Conservation (phyloP, 768 basidiomycete species). For the Boletus subparvulus region DNA sequence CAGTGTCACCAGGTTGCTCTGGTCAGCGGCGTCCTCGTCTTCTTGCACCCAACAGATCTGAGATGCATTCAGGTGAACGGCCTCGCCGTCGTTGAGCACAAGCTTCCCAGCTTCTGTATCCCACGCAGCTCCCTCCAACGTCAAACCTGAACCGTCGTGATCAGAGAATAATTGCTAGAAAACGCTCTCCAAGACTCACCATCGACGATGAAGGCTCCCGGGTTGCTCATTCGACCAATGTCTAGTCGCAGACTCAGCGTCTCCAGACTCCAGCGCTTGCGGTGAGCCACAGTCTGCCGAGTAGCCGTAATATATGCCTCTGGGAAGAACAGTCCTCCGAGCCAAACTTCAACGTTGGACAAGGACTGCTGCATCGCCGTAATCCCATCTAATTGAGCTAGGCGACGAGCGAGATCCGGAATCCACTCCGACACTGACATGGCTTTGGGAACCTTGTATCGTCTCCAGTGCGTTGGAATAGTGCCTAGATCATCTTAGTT, state of each 20-base stretch:
- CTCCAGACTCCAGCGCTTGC: conserved; percentile 90
- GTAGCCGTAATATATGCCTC: conserved; percentile 96
- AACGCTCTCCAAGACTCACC: conserved; percentile 50
- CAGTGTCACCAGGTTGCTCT: conserved; percentile 60
- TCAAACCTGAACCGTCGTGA: conserved; percentile 56
- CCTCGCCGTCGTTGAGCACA: conserved; percentile 80
- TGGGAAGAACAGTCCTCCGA: conserved; percentile 94
- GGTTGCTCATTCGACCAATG: conserved; percentile 76
- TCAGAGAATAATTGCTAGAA: conserved; percentile 1
- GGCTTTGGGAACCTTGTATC: conserved; percentile 82
- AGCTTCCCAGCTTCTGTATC: conserved; percentile 52
- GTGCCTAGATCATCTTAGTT: conserved; percentile 54
- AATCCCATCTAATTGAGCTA: conserved; percentile 80
- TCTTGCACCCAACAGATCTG: conserved; percentile 86
- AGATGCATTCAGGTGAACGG: conserved; percentile 75
- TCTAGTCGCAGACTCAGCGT: conserved; percentile 79
- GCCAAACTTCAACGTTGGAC: conserved; percentile 78
- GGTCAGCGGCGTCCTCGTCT: conserved; percentile 34
- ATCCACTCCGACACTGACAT: conserved; percentile 88
- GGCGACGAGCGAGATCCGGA: conserved; percentile 71
- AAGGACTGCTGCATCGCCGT: conserved; percentile 51
- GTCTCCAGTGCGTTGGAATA: conserved; percentile 84
- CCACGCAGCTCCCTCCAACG: conserved; percentile 87
- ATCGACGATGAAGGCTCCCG: conserved; percentile 80
- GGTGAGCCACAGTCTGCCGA: conserved; percentile 92